A percentile compares a stretch with the other conserved stretches of the same genome.
Conservation (phyloP, 345 rosid species). For the Citrus inodora region DNA sequence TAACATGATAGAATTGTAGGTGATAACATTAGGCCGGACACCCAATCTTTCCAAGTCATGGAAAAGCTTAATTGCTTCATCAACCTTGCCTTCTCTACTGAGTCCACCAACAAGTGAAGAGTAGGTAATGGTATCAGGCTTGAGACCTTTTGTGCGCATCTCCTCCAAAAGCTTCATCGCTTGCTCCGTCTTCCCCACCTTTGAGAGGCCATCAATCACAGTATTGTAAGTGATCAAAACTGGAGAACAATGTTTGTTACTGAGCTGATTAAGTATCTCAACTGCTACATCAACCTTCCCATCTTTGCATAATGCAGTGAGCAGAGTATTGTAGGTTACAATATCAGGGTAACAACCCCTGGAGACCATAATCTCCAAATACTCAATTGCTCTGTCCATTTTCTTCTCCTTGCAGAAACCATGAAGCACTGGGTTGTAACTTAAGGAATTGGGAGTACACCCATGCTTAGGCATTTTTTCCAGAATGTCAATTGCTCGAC, state of each 20-base stretch:
- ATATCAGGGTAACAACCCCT: conserved; percentile 91
- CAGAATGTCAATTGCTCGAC: conserved; percentile 71
- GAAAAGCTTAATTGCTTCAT: conserved; percentile 70
- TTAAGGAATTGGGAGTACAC: conserved; percentile 70
- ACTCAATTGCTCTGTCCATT: conserved; percentile 80
- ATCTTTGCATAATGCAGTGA: conserved; percentile 79
- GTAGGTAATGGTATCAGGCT: conserved; percentile 72
- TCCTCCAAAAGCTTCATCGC: conserved; percentile 65
- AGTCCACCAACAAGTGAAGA: conserved; percentile 83
- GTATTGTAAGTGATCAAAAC: conserved; percentile 79
- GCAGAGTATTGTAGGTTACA: conserved; percentile 84
- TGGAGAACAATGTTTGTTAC: conserved; percentile 77
- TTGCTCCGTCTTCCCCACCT: conserved; percentile 71
- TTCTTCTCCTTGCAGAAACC: conserved; percentile 86
- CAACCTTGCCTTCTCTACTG: conserved; percentile 75
- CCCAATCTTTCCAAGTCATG: conserved; percentile 71
- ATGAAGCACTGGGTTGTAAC: conserved; percentile 82
- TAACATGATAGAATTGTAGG: conserved; percentile 69
- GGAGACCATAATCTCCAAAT: conserved; percentile 78
- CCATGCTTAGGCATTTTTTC: conserved; percentile 89
- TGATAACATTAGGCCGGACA: conserved; percentile 55
- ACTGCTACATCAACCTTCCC: conserved; percentile 86
- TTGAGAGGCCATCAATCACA: conserved; percentile 77
- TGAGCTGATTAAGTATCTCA: conserved; percentile 77
- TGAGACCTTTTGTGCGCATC: conserved; percentile 72